A percentile compares a stretch with the other conserved stretches of the same genome.
Evolutionary conservation across 192 early-diverging fungal genomes (phyloP).

Genomic region (Thoreauomyces humboldtii): DNA sequence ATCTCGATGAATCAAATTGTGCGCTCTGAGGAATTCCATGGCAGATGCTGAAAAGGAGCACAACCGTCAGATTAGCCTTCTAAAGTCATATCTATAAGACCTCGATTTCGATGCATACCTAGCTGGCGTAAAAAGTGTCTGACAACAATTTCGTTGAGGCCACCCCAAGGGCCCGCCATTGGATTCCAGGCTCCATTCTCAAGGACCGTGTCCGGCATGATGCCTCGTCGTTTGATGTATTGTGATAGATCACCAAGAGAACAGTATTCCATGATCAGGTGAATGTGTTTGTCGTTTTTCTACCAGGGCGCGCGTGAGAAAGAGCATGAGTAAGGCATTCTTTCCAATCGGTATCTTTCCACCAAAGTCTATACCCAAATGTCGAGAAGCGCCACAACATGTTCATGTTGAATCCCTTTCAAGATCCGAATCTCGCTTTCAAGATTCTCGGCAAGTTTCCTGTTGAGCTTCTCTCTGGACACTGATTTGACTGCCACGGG

Average conservation of each 20-base stretch:
- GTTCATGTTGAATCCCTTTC: constrained; percentile 75
- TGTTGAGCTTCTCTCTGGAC: constrained; percentile 79
- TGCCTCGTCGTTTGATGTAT: constrained; percentile 72
- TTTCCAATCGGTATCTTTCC: neutral
- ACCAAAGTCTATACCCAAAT: constrained; percentile 64
- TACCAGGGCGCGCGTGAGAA: constrained; percentile 23
- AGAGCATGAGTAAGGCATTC: neutral
- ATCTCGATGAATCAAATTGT: constrained; percentile 92
- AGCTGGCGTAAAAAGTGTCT: constrained; percentile 84
- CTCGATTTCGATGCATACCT: constrained; percentile 49
- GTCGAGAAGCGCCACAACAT: constrained; percentile 86
- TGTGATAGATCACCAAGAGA: constrained; percentile 88
- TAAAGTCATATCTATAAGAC: no score
- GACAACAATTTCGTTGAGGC: constrained; percentile 76
- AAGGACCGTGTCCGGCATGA: constrained; percentile 9
- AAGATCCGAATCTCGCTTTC: constrained; percentile 95
- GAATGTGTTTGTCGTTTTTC: constrained; percentile 92
- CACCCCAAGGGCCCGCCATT: constrained; percentile 61
- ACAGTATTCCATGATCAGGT: constrained; percentile 98
- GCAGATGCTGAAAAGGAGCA: constrained; percentile 61
- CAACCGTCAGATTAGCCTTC: neutral
- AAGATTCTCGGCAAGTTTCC: constrained; percentile 88
- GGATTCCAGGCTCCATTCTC: constrained; percentile 20
- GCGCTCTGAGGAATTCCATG: constrained; percentile 80
- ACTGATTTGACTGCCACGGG: constrained; percentile 92